phyloP scores from a whole-genome alignment of 2,329 filamentous ascomycete genomes.

The Berkeleyomyces basicola region DNA sequence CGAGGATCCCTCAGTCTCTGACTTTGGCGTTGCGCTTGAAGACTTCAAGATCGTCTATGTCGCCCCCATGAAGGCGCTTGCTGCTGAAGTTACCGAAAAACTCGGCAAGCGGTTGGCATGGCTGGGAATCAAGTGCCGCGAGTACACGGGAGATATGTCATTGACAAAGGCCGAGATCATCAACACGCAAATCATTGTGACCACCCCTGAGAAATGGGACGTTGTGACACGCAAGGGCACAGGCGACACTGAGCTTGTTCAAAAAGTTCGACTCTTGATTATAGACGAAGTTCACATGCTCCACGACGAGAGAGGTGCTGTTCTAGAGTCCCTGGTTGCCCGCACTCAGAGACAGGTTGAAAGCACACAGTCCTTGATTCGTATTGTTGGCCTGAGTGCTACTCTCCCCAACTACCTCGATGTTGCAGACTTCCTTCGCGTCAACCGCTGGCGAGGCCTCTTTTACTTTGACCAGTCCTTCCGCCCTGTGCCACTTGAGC shows the following conservation, averaged over 20 bases:
- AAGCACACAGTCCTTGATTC: constrained; percentile 91
- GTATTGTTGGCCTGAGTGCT: constrained; percentile 86
- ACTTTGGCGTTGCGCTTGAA: constrained; percentile 68
- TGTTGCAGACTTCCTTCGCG: constrained; percentile 90
- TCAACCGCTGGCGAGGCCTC: constrained; percentile 79
- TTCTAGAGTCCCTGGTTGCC: constrained; percentile 88
- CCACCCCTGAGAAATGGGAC: constrained; percentile 98
- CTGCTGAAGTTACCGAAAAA: constrained; percentile 91
- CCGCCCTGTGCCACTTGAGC: constrained; percentile 84
- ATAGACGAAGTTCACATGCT: constrained; percentile 99
- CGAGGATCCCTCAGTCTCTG: constrained; percentile 52
- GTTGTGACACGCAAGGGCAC: constrained; percentile 95
- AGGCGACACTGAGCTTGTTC: constrained; percentile 90
- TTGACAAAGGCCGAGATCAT: constrained; percentile 92
- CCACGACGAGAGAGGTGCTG: constrained; percentile 90
- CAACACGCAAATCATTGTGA: constrained; percentile 94
- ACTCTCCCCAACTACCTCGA: constrained; percentile 94
- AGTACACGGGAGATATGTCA: constrained; percentile 97
- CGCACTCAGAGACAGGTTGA: constrained; percentile 93
- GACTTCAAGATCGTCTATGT: constrained; percentile 99
- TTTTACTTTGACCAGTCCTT: constrained; percentile 98
- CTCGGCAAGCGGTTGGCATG: constrained; percentile 80
- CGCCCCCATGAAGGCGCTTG: constrained; percentile 95
- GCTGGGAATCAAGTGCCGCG: constrained; percentile 81
- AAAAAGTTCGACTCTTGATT: constrained; percentile 89